phyloP scores from a whole-genome alignment of 345 rosid species.

The Microthlaspi erraticum region DNA sequence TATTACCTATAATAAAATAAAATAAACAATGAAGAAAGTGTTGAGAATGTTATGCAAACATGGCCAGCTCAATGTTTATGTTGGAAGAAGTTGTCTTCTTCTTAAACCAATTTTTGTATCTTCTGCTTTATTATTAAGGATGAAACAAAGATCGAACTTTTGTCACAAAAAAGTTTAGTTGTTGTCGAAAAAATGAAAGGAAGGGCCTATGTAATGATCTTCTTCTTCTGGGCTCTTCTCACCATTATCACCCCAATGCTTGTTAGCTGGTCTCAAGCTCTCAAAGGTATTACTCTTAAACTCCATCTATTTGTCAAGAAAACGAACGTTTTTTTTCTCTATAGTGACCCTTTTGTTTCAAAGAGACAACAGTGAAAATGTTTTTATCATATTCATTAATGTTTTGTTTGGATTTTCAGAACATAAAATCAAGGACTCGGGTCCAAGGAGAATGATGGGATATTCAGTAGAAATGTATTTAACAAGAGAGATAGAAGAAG shows the following conservation, averaged over 20 bases:
- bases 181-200: conserved; percentile 58
- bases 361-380: conserved; percentile 5
- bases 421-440: not conserved
- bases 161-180: not conserved
- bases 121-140: conserved; percentile 29
- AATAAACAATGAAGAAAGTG: conserved; percentile 30
- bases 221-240: conserved; percentile 95
- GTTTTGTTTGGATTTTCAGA: conserved; percentile 22
- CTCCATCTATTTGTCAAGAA: not conserved
- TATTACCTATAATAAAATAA: conserved; percentile 13
- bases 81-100: conserved; percentile 42
- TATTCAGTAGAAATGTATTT: conserved; percentile 26
- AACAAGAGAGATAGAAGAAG: conserved; percentile 35
- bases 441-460: conserved; percentile 46
- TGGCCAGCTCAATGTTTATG: conserved; percentile 46
- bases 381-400: not conserved
- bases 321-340: not conserved
- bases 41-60: conserved; percentile 48
- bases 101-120: conserved; percentile 34
- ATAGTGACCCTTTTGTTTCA: not conserved
- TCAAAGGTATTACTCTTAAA: conserved; percentile 44
- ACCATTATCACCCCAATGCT: conserved; percentile 86
- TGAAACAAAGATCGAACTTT: conserved; percentile 36
- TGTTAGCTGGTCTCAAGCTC: conserved; percentile 72
- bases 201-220: conserved; percentile 71